Base-by-base conservation (phyloP, 2,329 filamentous ascomycete genomes). In the Fusarium hainanense region DNA sequence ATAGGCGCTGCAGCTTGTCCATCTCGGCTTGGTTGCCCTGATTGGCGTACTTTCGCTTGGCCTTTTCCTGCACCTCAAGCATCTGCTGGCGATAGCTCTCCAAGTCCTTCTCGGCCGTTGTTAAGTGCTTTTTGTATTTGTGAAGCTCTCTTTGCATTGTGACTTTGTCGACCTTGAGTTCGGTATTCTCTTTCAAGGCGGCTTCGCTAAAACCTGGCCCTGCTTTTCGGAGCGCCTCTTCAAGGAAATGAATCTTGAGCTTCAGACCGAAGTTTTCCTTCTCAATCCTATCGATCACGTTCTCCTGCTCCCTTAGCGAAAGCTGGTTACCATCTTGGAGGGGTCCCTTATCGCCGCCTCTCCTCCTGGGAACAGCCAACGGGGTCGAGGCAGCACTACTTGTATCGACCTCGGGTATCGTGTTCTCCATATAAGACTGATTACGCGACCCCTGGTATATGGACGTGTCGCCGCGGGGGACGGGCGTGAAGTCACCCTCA, bases 211-310 rank as follows among this genome's bases (percentile, higher is more conserved):
- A 96, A 58, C 94, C 93, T 10, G 93, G 94, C 1, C 95, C 95
- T 57, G 92, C 89, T 78, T 97, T 97, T 55, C 91, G 89, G 51
- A 99, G 82, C 16, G 93, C 93, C 73, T 98, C 93, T 79, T 99
- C 94, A 58, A 99, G 86, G 78, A 97, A 99, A 79, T 98, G 94
- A 55, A 98, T 97, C 80, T 97, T 98, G 73, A 98, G 87, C 80
- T 98, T 98, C 56, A 99, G 85, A 25, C 93, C 93, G 77, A 98
- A 99, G 77, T 99, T 99, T 77, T 98, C 96, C 83, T 99, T 99
- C 77, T 98, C 94, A 74, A 99, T 95, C 77, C 93, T 93, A 82
- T 98, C 93, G 73, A 99, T 95, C 71, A 96, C 92, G 73, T 93
- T 94, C 80, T 98, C 96, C 79, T 99, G 96, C 77, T 99, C 96